Evolutionary conservation across 495 filamentous ascomycete genomes (phyloP).

Genomic region (Amniculicola lignicola): DNA sequence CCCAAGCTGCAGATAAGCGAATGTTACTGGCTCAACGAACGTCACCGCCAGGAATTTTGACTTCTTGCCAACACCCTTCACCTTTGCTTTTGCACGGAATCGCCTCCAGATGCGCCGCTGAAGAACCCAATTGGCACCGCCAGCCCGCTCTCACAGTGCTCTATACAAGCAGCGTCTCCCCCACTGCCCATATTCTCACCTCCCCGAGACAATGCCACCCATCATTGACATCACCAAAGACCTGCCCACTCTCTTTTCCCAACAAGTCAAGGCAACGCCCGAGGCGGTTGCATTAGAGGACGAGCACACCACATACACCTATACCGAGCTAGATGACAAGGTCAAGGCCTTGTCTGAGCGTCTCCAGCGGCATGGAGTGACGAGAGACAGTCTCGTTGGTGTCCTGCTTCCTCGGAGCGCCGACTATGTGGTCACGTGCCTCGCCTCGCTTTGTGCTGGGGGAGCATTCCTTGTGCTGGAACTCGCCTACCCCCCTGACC

Average conservation of each 20-base stretch:
- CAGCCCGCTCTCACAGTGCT: too few relatives aligned
- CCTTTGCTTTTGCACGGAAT: too few relatives aligned
- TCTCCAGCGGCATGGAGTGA: conserved; percentile 57
- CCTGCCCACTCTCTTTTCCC: conserved; percentile 56
- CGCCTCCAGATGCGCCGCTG: too few relatives aligned
- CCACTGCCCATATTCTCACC: too few relatives aligned
- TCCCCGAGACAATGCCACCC: conserved; percentile 27
- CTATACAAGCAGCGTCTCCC: too few relatives aligned
- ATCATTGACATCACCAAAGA: conserved; percentile 62
- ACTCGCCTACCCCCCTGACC: conserved; percentile 62
- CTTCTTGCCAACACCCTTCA: too few relatives aligned
- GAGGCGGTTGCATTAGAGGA: conserved; percentile 62
- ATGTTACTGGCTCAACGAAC: too few relatives aligned
- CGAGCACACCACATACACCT: conserved; percentile 54
- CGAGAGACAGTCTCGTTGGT: conserved; percentile 61
- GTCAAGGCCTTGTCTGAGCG: conserved; percentile 53
- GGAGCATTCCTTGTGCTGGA: conserved; percentile 70
- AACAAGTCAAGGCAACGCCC: conserved; percentile 58
- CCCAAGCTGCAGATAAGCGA: too few relatives aligned
- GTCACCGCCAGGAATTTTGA: too few relatives aligned
- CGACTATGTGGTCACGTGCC: conserved; percentile 66
- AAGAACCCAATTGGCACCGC: too few relatives aligned
- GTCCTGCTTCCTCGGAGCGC: conserved; percentile 64
- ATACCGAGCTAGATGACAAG: conserved; percentile 58
- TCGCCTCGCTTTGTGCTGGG: conserved; percentile 63